Conservation (phyloP, 2,329 filamentous ascomycete species). For the Hypoxylon sp. region DNA sequence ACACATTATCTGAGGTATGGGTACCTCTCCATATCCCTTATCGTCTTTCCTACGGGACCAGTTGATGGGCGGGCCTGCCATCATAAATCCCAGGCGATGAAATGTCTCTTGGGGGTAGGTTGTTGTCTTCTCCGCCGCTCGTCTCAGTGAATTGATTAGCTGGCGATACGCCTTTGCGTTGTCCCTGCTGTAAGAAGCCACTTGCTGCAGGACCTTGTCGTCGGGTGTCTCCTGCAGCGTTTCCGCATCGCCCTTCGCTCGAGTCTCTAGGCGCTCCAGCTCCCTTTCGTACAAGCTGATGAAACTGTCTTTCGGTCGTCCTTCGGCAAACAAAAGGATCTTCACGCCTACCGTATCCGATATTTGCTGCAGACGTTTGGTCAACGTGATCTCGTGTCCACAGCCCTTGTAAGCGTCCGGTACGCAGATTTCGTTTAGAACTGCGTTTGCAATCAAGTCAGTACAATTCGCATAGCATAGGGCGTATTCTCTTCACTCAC, state of each 20-base stretch:
- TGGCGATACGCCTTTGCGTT: background rate
- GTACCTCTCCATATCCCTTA: background rate
- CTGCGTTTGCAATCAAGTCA: background rate
- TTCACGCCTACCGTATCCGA: background rate
- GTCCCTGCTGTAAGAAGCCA: background rate
- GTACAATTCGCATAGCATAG: background rate
- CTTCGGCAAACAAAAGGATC: background rate
- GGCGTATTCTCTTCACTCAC: background rate
- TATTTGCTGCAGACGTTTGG: background rate
- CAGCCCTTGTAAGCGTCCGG: background rate
- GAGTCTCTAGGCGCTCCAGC: background rate
- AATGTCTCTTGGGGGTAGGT: background rate
- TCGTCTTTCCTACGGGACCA: background rate
- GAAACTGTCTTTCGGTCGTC: background rate
- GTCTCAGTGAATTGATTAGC: background rate
- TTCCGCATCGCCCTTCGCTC: background rate
- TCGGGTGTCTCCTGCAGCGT: background rate
- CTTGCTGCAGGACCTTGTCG: background rate
- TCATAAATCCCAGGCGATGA: background rate
- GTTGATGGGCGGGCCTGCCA: background rate
- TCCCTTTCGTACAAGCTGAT: background rate
- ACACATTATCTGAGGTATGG: background rate
- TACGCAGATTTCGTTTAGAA: background rate
- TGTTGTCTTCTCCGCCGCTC: background rate
- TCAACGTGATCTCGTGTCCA: background rate